phyloP scores from a whole-genome alignment of 2,329 filamentous ascomycete species.

The Dryadomyces quercus-mongolicae region DNA sequence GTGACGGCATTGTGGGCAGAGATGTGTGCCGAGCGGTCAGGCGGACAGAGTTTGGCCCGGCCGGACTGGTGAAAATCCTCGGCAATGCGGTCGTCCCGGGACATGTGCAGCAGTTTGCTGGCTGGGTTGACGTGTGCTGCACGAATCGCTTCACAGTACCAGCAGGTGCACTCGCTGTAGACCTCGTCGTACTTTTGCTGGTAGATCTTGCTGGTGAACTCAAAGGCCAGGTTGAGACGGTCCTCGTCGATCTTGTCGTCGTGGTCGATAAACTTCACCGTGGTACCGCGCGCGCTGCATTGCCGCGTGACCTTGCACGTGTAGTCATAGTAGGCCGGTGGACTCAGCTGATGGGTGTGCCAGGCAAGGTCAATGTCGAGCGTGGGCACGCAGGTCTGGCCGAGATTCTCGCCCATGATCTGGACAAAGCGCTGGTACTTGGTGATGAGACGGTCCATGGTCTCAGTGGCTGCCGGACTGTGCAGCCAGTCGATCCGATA shows the following conservation, averaged over 20 bases:
- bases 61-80: slow-evolving; percentile 37
- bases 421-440: slow-evolving; percentile 55
- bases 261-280: slow-evolving; percentile 56
- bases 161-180: slow-evolving; percentile 70
- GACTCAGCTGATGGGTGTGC: slow-evolving; percentile 70
- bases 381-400: slow-evolving; percentile 50
- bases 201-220: slow-evolving; percentile 61
- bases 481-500: slow-evolving; percentile 64
- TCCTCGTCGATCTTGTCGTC: slow-evolving; percentile 71
- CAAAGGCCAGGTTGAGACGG: slow-evolving; percentile 51
- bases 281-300: neutral
- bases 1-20: slow-evolving; percentile 58
- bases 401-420: slow-evolving; percentile 39
- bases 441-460: slow-evolving; percentile 49
- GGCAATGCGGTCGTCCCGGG: slow-evolving; percentile 30
- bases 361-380: slow-evolving; percentile 65
- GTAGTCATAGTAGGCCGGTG: slow-evolving; percentile 48
- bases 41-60: slow-evolving; percentile 34
- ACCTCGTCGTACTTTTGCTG: slow-evolving; percentile 50
- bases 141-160: slow-evolving; percentile 68
- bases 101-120: slow-evolving; percentile 31
- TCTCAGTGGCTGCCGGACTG: slow-evolving; percentile 49
- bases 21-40: slow-evolving; percentile 54
- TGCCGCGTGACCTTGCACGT: slow-evolving; percentile 28
- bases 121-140: slow-evolving; percentile 38